Conservation (phyloP, 805 yeast genomes). For the Yamadazyma paraphyllophila region DNA sequence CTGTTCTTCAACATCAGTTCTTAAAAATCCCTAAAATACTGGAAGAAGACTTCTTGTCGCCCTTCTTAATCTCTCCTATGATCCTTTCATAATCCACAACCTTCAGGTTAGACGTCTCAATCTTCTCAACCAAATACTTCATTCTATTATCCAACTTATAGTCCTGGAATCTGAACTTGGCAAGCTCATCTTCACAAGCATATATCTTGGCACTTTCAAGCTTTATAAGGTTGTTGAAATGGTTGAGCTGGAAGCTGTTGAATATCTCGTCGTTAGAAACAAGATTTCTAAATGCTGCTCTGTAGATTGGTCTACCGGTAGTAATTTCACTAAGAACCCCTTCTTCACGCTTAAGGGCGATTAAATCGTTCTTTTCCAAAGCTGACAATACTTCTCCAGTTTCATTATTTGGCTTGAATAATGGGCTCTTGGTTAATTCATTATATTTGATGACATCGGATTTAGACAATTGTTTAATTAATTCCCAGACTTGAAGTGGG, state of each 20-base stretch:
- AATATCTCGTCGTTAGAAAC: constrained; percentile 54
- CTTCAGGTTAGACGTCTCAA: constrained; percentile 55
- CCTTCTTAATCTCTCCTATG: constrained; percentile 22
- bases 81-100: constrained; percentile 29
- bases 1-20: not conserved
- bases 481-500: constrained; percentile 83
- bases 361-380: constrained; percentile 76
- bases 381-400: constrained; percentile 51
- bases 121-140: constrained; percentile 64
- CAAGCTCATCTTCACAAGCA: constrained; percentile 69
- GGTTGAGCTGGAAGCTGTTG: constrained; percentile 62
- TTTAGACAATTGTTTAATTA: constrained; percentile 63
- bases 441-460: constrained; percentile 46
- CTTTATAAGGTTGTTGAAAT: constrained; percentile 51
- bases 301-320: constrained; percentile 83
- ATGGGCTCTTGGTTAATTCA: constrained; percentile 54
- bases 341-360: constrained; percentile 68
- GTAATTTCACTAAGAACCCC: constrained; percentile 66
- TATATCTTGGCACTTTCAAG: constrained; percentile 62
- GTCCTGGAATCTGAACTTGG: constrained; percentile 44
- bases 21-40: constrained; percentile 13
- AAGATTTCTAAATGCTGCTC: constrained; percentile 73
- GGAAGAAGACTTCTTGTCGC: constrained; percentile 5
- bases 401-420: constrained; percentile 57
- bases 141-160: constrained; percentile 59